These are phyloP conservation scores for Colletotrichum lindemuthianum DNA, from an alignment of 2,329 filamentous ascomycete genomes.

Conservation along the genomic window DNA sequence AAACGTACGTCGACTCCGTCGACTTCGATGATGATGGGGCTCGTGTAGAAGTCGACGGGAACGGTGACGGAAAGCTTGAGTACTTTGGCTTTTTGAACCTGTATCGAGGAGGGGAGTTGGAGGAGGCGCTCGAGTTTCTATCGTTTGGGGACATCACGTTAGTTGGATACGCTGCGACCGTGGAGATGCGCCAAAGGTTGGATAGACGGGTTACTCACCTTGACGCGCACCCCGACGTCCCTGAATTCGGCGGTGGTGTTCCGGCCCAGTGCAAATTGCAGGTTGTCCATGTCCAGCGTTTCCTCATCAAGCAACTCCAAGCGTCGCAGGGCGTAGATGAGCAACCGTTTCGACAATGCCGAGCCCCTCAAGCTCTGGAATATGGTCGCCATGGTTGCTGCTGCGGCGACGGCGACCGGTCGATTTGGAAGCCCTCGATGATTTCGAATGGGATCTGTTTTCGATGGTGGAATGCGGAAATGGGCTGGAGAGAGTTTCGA, in stretches of 20 bases:
- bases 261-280: conserved; percentile 85
- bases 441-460: conserved; percentile 1
- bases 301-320: conserved; percentile 90
- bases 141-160: conserved; percentile 9
- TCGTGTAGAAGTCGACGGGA: conserved; percentile 87
- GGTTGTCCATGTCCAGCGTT: conserved; percentile 83
- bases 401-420: no score
- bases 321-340: conserved; percentile 85
- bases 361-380: conserved; percentile 73
- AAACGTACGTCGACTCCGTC: conserved; percentile 81
- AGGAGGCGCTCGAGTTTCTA: conserved; percentile 84
- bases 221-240: conserved; percentile 83
- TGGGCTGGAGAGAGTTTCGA: neutral
- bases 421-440: conserved; percentile 8
- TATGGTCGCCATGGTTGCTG: conserved; percentile 73
- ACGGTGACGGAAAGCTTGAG: conserved; percentile 82
- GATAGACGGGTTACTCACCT: conserved; percentile 60
- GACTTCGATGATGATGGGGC: conserved; percentile 83
- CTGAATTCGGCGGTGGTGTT: conserved; percentile 86
- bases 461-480: neutral
- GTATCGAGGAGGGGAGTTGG: conserved; percentile 77
- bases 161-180: neutral
- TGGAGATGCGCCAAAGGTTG: neutral
- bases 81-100: conserved; percentile 79
- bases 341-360: conserved; percentile 87